Conservation (phyloP, 2,329 filamentous ascomycete genomes). For the Polytolypa hystricis region DNA sequence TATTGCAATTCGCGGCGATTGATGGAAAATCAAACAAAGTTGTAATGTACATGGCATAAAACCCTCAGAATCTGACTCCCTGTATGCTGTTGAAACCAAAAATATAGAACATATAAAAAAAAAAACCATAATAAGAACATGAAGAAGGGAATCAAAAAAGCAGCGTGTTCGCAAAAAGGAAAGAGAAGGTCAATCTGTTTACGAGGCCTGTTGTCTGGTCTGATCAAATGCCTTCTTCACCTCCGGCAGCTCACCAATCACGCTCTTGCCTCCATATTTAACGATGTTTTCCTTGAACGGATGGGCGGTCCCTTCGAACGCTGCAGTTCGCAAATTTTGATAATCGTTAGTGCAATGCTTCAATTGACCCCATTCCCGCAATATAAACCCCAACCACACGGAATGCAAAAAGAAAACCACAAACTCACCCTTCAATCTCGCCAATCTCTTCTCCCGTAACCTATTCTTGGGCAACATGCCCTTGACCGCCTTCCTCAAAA, state of each 20-base stretch:
- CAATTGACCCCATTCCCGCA: too few relatives aligned
- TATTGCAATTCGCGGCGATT: too few relatives aligned
- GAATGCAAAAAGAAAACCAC: background rate
- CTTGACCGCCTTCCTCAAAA: conserved; percentile 80
- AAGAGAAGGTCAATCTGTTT: conserved; percentile 18
- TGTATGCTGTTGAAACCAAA: conserved; percentile 1
- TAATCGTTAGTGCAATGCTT: conserved; percentile 5
- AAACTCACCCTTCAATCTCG: conserved; percentile 62
- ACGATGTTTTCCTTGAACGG: conserved; percentile 86
- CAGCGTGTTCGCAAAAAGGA: conserved; percentile 6
- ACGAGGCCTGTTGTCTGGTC: conserved; percentile 15
- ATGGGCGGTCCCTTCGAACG: conserved; percentile 84
- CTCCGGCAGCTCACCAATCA: conserved; percentile 25
- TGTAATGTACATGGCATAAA: too few relatives aligned
- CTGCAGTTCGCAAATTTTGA: conserved; percentile 37
- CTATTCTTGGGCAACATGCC: conserved; percentile 98
- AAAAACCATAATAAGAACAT: conserved; percentile 20
- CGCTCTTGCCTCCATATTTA: conserved; percentile 51
- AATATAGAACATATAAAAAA: conserved; percentile 14
- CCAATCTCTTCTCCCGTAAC: conserved; percentile 75
- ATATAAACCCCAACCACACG: background rate
- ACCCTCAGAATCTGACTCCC: conserved; percentile 2
- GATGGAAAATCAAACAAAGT: too few relatives aligned
- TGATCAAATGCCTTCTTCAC: conserved; percentile 28
- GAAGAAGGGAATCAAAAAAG: background rate